Evolutionary conservation across 2,329 filamentous ascomycete genomes (phyloP), one percentile per base, ranked within the genome.

Genomic region (Fusarium abutilonis): DNA sequence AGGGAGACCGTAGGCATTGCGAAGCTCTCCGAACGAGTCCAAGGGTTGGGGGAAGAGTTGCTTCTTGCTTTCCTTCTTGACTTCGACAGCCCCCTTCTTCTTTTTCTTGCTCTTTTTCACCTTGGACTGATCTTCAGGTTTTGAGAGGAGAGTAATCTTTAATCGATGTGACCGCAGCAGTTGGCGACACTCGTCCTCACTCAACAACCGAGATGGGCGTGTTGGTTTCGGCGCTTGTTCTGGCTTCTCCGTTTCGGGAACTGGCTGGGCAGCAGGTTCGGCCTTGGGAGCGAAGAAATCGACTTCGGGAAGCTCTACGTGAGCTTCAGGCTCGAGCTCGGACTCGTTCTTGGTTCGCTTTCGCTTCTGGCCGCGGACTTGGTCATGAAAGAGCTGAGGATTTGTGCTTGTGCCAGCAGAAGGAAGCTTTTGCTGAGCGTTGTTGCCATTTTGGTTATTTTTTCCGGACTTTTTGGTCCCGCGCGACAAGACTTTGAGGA

Each of bases 41-140:
- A 99, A 79, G 2, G 95, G 94, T 63, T 91, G 89, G 0, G 94
- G 92, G 73, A 86, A 93, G 28, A 98, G 73, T 51, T 86, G 83
- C 61, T 80, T 82, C 70, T 87, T 87, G 19, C 76, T 73, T 47
- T 87, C 82, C 60, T 82, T 82, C 60, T 79, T 74, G 70, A 76
- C 64, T 32, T 73, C 77, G 32, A 82, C 78, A 57, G 82, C 82
- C 52, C 77, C 80, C 53, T 78, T 77, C 61, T 81, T 80, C 67
- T 81, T 84, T 60, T 82, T 82, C 70, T 86, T 87, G 52, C 81
- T 80, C 72, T 84, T 85, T 67, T 85, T 86, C 9, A 79, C 75
- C 51, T 79, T 79, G 15, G 74, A 72, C 36, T 74, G 75, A 8
- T 78, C 75, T 21, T 77, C 74, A 28, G 74, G 77, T 38, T 81